Evolutionary conservation across 2,329 filamentous ascomycete species (phyloP), one percentile per base, ranked within the genome.

Genomic region (Macroventuria anomochaeta): DNA sequence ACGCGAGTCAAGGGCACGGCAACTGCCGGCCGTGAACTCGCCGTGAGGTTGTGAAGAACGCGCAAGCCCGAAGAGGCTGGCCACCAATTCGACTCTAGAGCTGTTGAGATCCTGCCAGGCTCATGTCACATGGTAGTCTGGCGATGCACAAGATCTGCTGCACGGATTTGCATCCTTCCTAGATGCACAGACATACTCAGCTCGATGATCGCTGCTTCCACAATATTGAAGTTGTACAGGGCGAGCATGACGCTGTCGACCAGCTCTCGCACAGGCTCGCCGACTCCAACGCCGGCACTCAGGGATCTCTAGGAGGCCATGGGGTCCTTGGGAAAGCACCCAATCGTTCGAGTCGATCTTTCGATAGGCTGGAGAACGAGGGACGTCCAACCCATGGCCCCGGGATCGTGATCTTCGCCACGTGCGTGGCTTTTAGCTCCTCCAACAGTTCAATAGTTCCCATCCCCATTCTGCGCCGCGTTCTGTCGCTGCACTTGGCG

Each of bases 11-110:
- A 32, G 15, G 5, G 8, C 8, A 8, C 51, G 51, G 38, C 51
- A 33, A 53, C 51, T 49, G 28, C 51, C 51, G 51, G 51, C 51
- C 51, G 44, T 23, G 28, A 42, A 48, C 21, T 53, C 43, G 51
- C 51, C 51, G 44, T 46, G 23, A 40, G 12, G 21, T 15, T n/a
- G 21, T 23, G 8, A 40, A 38, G 7, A 37, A 47, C 28, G 38
- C 26, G 37, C 50, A 40, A 53, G 20, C 29, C 31, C 25, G 11
- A 29, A 12, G 18, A 15, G 10, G n/a, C 25, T 23, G 32, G 17
- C 25, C 18, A 41, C 12, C n/a, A 21, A 7, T 20, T 29, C 32
- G 10, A 38, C 26, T 20, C 39, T 17, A 10, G 21, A 13, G 23
- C 23, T 41, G 23, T 17, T 41, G 15, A 8, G 20, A 12, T 15